Base-by-base conservation (phyloP, 225 moss, liverwort and hornwort genomes). In the Asterella californica region DNA sequence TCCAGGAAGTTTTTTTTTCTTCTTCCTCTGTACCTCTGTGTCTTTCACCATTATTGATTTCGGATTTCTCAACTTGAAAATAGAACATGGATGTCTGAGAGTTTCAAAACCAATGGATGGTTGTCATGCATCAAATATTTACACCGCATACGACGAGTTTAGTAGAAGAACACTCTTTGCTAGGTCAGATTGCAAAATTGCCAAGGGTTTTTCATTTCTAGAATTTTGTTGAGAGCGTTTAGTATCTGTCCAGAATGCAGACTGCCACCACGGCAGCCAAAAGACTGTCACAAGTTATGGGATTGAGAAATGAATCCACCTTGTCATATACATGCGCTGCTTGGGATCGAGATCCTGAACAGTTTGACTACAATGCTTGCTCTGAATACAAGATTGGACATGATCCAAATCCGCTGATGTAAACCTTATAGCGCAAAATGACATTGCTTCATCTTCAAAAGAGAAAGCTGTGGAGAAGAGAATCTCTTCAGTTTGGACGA, bases 281-380 rank as follows among this genome's bases (percentile, higher is more conserved):
- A 46, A 72, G 69, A 49, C 22, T 84, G 33, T 64, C 4, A 29
- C 55, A 71, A 29, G 76, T 77, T 3, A 25, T 77, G 80, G 83
- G 21, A 52, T 45, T 71, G 9, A 74, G 81, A 42, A 85, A 81
- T 63, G 84, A 81, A 61, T 70, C 84, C 5, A 75, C 48, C 24
- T 49, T 69, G n/a, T 36, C 68, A 4, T 81, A 85, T 59, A 47
- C 30, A 25, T 37, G 59, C 69, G 36, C 79, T 69, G 22, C 48
- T 69, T 70, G 78, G 64, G 55, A 78, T 79, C 11, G 72, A 38
- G 55, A 81, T 78, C 15, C n/a, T 0, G 49, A 69, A 37, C 19
- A 54, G 46, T 10, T 19, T 55, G 46, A 15, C 0, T 38, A 78
- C 68, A 27, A 11, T 6, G 30, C 30, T 15, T 54, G 22, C 6